Evolutionary conservation across 495 filamentous ascomycete species (phyloP).

Genomic region (Sordaria brevicollis): DNA sequence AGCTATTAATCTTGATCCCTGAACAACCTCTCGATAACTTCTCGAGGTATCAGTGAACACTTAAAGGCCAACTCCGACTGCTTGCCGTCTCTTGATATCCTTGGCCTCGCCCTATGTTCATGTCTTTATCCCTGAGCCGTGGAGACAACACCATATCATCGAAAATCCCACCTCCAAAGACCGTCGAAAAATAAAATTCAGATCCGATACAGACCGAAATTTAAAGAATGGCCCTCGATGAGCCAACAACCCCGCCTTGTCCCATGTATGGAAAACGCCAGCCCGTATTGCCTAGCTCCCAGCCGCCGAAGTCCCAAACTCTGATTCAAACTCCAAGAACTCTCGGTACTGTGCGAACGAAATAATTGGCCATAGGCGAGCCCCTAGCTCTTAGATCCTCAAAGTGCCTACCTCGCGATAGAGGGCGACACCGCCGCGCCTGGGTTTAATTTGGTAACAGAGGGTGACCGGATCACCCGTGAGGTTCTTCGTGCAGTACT

Average conservation of each 20-base stretch:
- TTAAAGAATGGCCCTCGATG: neutral
- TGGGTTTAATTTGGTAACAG: constrained; percentile 3
- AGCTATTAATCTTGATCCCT: neutral
- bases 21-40: neutral
- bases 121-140: neutral
- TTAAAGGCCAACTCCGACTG: neutral
- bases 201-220: no score
- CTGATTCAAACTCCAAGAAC: neutral
- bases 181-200: neutral
- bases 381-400: neutral
- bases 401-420: constrained; percentile 2
- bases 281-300: neutral
- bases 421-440: neutral
- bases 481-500: neutral
- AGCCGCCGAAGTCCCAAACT: neutral
- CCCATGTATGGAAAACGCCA: neutral
- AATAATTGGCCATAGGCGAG: neutral
- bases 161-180: neutral
- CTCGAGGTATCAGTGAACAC: neutral
- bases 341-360: neutral
- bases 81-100: neutral
- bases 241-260: neutral
- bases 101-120: neutral
- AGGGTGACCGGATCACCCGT: neutral
- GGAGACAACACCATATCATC: neutral